Evolutionary conservation across 176 grass and related monocot species (phyloP), one percentile per base, ranked within the genome.

Genomic region (Secale cereale): DNA sequence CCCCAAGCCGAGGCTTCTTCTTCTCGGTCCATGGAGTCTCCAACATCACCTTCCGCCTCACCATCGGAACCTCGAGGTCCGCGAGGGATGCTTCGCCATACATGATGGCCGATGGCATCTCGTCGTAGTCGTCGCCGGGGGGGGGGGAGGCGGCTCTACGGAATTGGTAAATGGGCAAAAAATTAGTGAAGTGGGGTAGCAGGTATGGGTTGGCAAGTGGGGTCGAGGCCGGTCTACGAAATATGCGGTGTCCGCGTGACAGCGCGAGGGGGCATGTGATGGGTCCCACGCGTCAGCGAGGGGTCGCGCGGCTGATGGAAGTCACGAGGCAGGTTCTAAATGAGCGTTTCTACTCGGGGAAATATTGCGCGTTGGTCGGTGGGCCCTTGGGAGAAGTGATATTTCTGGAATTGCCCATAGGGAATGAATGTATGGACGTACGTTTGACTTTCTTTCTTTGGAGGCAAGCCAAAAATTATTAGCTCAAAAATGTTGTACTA

Each of bases 41-140:
- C 8, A 88, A 88, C 5, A 89, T 77, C 20, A 88, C 37, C 78
- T 86, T 72, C 65, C 75, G 61, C 8, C 75, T 57, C 48, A 3
- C 19, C 70, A 33, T 76, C 35, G 79, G 23, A 31, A 78, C 70
- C 64, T 88, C 85, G 46, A 86, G 87, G 50, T 78, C 26, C 7
- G 77, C 65, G 78, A 98, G 72, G 59, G 93, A 90, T 60, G 89
- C 91, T 22, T 92, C 95, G 70, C 95, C 92, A 15, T 92, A 98
- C 95, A 98, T 98, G 85, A 31, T 3, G 30, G 30, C 30, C 3
- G 30, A 31, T 31, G 2, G 30, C 3, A 76, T 72, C 75, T 23
- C 67, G 8, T 39, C 74, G 67, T 76, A 68, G 62, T 30, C 78
- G 82, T 16, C 14, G 65, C 25, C 27, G 66, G 30, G 30, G 30